phyloP scores from a whole-genome alignment of 352 stramenopile genomes.

The Phytophthora vignae region DNA sequence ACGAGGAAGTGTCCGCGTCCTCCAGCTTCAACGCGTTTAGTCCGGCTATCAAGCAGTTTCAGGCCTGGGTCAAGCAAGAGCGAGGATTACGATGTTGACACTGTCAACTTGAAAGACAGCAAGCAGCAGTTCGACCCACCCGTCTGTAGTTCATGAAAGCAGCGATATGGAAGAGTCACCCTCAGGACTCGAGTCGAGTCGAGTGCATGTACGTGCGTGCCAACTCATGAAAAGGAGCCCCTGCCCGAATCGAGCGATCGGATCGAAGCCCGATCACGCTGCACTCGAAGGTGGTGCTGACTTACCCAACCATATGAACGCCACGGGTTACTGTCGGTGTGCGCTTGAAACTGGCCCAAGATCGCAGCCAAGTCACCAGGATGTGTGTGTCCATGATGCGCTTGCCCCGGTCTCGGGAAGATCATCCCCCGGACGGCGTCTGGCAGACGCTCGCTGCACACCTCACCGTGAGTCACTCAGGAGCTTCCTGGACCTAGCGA shows the following conservation, averaged over 20 bases:
- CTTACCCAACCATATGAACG: constrained; percentile 27
- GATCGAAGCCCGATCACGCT: constrained; percentile 11
- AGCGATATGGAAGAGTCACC: too few relatives aligned
- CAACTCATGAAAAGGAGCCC: constrained; percentile 22
- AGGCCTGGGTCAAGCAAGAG: not conserved
- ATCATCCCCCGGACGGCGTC: too few relatives aligned
- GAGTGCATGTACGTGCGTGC: not conserved
- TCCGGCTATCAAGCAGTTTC: constrained; percentile 19
- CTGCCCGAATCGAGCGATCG: too few relatives aligned
- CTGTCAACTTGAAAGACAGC: too few relatives aligned
- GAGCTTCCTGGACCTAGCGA: too few relatives aligned
- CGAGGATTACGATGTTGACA: too few relatives aligned
- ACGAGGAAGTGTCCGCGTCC: not conserved
- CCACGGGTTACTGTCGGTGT: constrained; percentile 8
- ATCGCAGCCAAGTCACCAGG: constrained; percentile 7
- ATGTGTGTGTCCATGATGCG: constrained; percentile 5
- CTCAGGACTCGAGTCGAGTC: too few relatives aligned
- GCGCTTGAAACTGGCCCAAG: constrained; percentile 16
- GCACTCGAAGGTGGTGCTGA: constrained; percentile 1
- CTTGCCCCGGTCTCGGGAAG: too few relatives aligned
- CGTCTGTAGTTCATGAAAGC: too few relatives aligned
- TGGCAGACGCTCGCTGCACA: too few relatives aligned
- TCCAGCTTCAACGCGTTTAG: constrained; percentile 2
- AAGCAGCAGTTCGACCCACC: too few relatives aligned
- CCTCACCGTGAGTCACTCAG: too few relatives aligned